phyloP scores from a whole-genome alignment of 23 red algal genomes.

The Agarophyton chilense region DNA sequence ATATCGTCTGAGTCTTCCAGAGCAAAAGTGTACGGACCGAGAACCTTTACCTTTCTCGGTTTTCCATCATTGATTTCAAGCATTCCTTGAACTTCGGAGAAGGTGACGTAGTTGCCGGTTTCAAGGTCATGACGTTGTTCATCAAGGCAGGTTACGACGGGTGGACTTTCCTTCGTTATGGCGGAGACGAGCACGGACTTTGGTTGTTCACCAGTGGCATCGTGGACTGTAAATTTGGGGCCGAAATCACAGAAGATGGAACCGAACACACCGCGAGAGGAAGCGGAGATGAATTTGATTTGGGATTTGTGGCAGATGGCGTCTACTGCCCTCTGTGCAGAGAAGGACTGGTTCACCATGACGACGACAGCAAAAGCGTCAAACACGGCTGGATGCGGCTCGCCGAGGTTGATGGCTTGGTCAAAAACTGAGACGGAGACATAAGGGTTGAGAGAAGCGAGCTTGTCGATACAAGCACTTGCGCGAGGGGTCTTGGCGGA shows the following conservation, averaged over 20 bases:
- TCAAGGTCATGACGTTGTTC: slow-evolving; percentile 98
- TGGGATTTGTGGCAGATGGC: slow-evolving; percentile 65
- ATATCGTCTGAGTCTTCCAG: slow-evolving; percentile 72
- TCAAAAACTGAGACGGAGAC: slow-evolving; percentile 76
- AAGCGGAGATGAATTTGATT: slow-evolving; percentile 74
- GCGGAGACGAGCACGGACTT: slow-evolving; percentile 71
- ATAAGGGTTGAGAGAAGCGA: slow-evolving; percentile 88
- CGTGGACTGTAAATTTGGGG: slow-evolving; percentile 73
- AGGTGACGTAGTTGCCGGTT: slow-evolving; percentile 87
- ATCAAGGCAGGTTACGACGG: slow-evolving; percentile 91
- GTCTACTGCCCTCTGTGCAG: slow-evolving; percentile 59
- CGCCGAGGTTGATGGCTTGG: slow-evolving; percentile 11
- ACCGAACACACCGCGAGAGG: slow-evolving; percentile 90
- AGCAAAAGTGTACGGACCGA: slow-evolving; percentile 93
- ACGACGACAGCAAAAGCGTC: slow-evolving; percentile 77
- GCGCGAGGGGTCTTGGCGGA: slow-evolving; percentile 48
- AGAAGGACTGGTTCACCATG: slow-evolving; percentile 83
- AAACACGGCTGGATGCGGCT: slow-evolving; percentile 45
- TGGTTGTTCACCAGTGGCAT: slow-evolving; percentile 93
- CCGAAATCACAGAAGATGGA: slow-evolving; percentile 94
- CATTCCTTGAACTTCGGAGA: slow-evolving; percentile 94
- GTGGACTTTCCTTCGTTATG: slow-evolving; percentile 75
- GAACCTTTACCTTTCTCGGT: slow-evolving; percentile 74
- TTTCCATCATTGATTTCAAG: slow-evolving; percentile 86
- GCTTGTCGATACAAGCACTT: slow-evolving; percentile 52